These are phyloP conservation scores for Talaromyces funiculosus DNA, from an alignment of 2,329 filamentous ascomycete species.

Conservation along the genomic window DNA sequence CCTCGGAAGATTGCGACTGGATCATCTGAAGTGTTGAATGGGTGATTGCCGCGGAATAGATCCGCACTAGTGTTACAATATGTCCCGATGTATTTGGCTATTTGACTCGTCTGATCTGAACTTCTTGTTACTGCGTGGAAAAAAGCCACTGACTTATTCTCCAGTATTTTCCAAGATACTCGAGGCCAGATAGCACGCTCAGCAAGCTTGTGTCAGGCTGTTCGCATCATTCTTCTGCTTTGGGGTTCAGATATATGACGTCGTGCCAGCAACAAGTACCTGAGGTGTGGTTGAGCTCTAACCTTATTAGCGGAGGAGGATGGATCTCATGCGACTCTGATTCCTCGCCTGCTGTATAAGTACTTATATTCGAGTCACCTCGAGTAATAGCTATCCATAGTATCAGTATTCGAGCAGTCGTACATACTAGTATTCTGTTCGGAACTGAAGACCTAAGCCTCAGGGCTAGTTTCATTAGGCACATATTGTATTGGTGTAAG, in stretches of 20 bases:
- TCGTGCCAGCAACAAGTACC: not conserved
- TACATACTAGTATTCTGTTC: not conserved
- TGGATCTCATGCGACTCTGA: not conserved
- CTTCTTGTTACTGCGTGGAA: not conserved
- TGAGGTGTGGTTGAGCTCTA: not conserved
- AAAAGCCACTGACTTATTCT: not conserved
- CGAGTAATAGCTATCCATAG: not conserved
- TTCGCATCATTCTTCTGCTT: not conserved
- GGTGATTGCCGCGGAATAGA: slow-evolving; percentile 2
- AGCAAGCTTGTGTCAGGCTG: not conserved
- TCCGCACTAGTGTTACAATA: not conserved
- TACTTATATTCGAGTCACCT: not conserved
- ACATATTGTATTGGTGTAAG: not conserved
- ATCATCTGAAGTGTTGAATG: not conserved
- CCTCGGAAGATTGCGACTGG: not conserved
- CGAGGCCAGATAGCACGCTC: not conserved
- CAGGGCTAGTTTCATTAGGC: not conserved
- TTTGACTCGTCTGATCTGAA: too few species aligned
- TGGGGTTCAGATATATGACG: not conserved
- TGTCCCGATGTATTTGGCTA: not conserved
- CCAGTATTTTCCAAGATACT: not conserved
- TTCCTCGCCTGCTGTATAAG: not conserved
- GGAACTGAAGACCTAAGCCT: not conserved
- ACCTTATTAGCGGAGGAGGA: not conserved
- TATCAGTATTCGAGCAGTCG: not conserved